Conservation (phyloP, 2,329 filamentous ascomycete species). For the Colletotrichum sp. region DNA sequence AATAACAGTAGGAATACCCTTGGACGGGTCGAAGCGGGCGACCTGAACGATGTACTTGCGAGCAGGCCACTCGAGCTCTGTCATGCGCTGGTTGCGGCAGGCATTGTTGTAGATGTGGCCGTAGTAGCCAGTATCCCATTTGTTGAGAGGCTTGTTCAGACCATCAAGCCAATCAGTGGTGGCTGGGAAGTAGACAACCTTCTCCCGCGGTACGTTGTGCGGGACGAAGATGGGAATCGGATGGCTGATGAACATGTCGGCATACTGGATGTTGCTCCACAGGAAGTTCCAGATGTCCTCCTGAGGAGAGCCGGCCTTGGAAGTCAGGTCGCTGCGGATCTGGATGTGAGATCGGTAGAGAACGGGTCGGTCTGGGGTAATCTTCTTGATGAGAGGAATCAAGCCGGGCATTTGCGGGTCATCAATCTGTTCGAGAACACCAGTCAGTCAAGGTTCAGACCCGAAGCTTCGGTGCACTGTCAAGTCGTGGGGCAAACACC, state of each 20-base stretch:
- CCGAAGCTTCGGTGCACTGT: neutral
- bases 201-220: slow-evolving; percentile 65
- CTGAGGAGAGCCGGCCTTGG: slow-evolving; percentile 67
- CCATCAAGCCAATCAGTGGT: slow-evolving; percentile 87
- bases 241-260: slow-evolving; percentile 83
- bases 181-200: slow-evolving; percentile 78
- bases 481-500: neutral
- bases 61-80: slow-evolving; percentile 61
- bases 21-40: slow-evolving; percentile 82
- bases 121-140: slow-evolving; percentile 77
- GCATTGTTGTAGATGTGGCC: slow-evolving; percentile 73
- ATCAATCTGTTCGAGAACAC: slow-evolving; percentile 59
- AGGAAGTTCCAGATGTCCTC: slow-evolving; percentile 77
- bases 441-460: neutral
- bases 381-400: slow-evolving; percentile 74
- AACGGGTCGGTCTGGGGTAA: slow-evolving; percentile 75
- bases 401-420: slow-evolving; percentile 85
- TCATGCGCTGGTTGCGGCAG: slow-evolving; percentile 65
- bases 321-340: slow-evolving; percentile 75
- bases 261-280: slow-evolving; percentile 72
- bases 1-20: slow-evolving; percentile 80
- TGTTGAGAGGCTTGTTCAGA: slow-evolving; percentile 75
- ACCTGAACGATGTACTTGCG: slow-evolving; percentile 80
- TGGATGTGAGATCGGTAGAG: slow-evolving; percentile 86
- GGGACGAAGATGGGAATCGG: slow-evolving; percentile 80